Conservation (phyloP, 1,139 yeast genomes). For the Tardiomyces blankii region DNA sequence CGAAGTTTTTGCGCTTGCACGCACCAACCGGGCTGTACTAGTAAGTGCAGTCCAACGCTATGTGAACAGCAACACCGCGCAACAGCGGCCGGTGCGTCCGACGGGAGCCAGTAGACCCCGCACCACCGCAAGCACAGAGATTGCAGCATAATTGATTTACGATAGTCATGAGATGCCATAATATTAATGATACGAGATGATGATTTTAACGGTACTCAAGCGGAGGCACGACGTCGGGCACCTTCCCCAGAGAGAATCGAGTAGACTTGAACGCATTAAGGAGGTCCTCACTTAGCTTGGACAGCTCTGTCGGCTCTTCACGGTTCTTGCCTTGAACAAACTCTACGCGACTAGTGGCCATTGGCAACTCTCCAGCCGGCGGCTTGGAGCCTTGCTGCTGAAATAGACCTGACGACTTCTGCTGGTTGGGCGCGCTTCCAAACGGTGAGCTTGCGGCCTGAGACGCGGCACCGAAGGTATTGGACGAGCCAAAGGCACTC, state of each 20-base stretch:
- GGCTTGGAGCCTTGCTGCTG: not conserved
- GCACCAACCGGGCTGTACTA: conserved; percentile 14
- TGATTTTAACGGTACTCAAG: conserved; percentile 28
- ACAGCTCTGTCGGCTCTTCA: conserved; percentile 24
- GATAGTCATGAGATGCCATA: not conserved
- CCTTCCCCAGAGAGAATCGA: conserved; percentile 47
- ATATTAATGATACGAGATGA: not conserved
- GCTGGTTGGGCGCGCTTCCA: not conserved
- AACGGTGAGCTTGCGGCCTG: not conserved
- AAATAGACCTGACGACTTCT: not conserved
- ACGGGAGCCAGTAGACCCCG: not conserved
- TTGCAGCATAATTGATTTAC: not conserved
- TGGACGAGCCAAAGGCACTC: conserved; percentile 1
- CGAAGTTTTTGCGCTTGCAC: conserved; percentile 29
- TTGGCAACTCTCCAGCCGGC: not conserved
- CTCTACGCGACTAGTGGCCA: conserved; percentile 1
- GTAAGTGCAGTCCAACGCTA: conserved; percentile 3
- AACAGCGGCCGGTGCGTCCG: too few relatives aligned
- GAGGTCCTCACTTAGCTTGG: conserved; percentile 34
- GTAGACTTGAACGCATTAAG: conserved; percentile 40
- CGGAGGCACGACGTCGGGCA: conserved; percentile 82
- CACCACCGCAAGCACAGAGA: not conserved
- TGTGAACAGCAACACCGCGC: not conserved
- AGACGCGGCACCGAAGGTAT: not conserved
- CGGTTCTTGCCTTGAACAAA: conserved; percentile 28